Conservation (phyloP, 148 eudicot genomes). For the Tetragonia tetragonoides region DNA sequence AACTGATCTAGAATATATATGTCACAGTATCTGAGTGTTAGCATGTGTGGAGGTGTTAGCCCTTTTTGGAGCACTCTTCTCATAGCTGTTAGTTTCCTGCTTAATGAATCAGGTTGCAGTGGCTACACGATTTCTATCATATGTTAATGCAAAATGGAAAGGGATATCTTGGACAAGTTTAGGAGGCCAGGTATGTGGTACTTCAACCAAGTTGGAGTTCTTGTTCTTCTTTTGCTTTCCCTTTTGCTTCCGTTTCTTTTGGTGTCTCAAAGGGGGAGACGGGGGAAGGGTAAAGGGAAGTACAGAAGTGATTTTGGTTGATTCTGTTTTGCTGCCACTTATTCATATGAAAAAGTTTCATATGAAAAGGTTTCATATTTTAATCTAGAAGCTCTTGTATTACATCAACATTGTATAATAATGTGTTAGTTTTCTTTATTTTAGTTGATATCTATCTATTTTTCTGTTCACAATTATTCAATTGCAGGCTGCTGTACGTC, state of each 20-base stretch:
- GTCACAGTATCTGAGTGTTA: background rate
- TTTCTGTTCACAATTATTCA: background rate
- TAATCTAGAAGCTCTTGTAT: background rate
- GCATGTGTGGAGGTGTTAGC: background rate
- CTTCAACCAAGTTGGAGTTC: background rate
- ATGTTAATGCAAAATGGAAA: conserved; percentile 52
- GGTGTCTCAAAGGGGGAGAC: background rate
- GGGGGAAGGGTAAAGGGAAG: background rate
- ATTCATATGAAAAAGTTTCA: background rate
- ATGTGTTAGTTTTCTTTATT: background rate
- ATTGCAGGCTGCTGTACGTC: conserved; percentile 58
- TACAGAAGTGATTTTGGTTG: background rate
- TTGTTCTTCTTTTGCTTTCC: background rate
- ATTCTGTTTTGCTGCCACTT: background rate
- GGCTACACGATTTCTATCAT: conserved; percentile 47
- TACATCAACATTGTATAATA: background rate
- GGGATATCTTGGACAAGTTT: conserved; percentile 61
- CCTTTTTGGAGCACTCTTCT: background rate
- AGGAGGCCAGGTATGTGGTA: conserved; percentile 50
- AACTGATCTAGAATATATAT: background rate
- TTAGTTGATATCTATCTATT: background rate
- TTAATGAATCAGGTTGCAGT: conserved; percentile 40
- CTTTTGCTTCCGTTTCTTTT: background rate
- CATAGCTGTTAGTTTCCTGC: conserved; percentile 2
- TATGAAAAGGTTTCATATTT: background rate